Evolutionary conservation across 768 basidiomycete species (phyloP).

Genomic region (Nidularia pulvinata): DNA sequence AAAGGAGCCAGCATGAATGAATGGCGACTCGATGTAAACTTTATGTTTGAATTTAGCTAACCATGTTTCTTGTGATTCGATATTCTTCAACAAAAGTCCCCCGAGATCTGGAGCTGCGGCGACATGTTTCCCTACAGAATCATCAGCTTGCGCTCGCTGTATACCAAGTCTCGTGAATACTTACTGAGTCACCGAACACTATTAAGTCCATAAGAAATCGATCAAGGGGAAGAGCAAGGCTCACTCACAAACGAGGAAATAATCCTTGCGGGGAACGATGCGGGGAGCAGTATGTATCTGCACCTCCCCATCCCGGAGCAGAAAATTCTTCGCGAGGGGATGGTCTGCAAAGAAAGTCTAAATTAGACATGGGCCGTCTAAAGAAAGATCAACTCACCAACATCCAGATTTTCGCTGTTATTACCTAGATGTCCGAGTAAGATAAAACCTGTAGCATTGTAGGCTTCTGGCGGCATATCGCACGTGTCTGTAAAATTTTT

Average conservation of each 20-base stretch:
- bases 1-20: background rate
- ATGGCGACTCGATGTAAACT: background rate
- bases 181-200: conserved; percentile 28
- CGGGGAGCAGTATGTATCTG: conserved; percentile 9
- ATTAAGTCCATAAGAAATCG: background rate
- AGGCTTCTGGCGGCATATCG: conserved; percentile 31
- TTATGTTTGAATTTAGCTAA: background rate
- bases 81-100: background rate
- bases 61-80: background rate
- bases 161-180: background rate
- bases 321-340: conserved; percentile 22
- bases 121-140: conserved; percentile 21
- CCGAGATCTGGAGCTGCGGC: conserved; percentile 14
- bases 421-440: conserved; percentile 35
- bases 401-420: conserved; percentile 46
- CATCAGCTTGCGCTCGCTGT: background rate
- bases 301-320: conserved; percentile 11
- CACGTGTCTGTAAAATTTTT: conserved; percentile 10
- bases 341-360: conserved; percentile 10
- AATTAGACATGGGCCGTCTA: background rate
- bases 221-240: background rate
- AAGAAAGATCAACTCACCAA: conserved; percentile 24
- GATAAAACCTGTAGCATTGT: conserved; percentile 29
- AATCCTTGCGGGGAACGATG: conserved; percentile 13
- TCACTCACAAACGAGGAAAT: conserved; percentile 22